phyloP scores from a whole-genome alignment of 495 filamentous ascomycete genomes.

The Oleoguttula mirabilis region DNA sequence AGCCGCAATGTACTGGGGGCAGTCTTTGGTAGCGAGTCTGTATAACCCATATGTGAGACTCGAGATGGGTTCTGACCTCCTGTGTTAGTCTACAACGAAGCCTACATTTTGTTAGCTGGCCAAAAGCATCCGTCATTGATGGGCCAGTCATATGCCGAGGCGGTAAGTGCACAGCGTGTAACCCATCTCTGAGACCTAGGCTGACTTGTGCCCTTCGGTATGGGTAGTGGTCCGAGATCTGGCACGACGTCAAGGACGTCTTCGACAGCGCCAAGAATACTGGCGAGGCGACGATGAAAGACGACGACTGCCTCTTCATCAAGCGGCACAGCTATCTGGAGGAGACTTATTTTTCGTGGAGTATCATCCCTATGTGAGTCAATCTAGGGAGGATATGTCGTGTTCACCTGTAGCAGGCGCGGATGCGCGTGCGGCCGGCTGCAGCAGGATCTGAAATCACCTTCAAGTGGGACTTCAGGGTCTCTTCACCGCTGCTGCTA shows the following conservation, averaged over 20 bases:
- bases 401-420: too few relatives aligned
- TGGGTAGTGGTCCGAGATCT: slow-evolving; percentile 64
- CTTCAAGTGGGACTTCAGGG: too few relatives aligned
- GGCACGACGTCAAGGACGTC: slow-evolving; percentile 48
- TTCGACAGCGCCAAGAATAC: slow-evolving; percentile 45
- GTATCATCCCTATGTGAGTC: slow-evolving; percentile 52
- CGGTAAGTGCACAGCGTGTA: too few relatives aligned
- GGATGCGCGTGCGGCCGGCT: too few relatives aligned
- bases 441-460: too few relatives aligned
- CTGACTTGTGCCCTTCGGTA: too few relatives aligned
- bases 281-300: slow-evolving; percentile 61
- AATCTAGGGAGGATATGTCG: too few relatives aligned
- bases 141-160: slow-evolving; percentile 50
- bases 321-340: slow-evolving; percentile 48
- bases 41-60: too few relatives aligned
- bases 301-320: slow-evolving; percentile 57
- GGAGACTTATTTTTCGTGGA: slow-evolving; percentile 60
- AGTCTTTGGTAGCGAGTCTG: slow-evolving; percentile 48
- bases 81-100: slow-evolving; percentile 71
- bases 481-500: too few relatives aligned
- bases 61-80: too few relatives aligned
- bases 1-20: slow-evolving; percentile 61
- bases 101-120: slow-evolving; percentile 54
- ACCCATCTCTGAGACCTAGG: too few relatives aligned
- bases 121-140: slow-evolving; percentile 58